phyloP scores from a whole-genome alignment of 2,329 filamentous ascomycete genomes.

The Penicillium sp. region DNA sequence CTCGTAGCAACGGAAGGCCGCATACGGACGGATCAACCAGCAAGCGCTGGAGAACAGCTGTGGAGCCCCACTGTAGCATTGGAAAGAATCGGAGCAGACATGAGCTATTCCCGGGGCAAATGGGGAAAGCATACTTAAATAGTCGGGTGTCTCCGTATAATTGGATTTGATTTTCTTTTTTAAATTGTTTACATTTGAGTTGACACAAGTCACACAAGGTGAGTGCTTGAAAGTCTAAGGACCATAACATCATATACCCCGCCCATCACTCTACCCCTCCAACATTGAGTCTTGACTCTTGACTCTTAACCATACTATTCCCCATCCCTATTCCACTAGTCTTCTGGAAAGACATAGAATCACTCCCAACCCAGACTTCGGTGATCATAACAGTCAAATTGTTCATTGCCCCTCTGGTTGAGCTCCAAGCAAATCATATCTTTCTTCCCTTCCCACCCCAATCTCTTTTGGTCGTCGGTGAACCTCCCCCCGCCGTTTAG shows the following conservation, averaged over 20 bases:
- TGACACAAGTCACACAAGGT: conserved; percentile 21
- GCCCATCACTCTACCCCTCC: conserved; percentile 13
- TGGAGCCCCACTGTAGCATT: conserved; percentile 37
- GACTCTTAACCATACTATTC: no score
- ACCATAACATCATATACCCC: conserved; percentile 17
- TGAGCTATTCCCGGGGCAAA: conserved; percentile 29
- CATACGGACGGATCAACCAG: conserved; percentile 31
- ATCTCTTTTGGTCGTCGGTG: conserved; percentile 43
- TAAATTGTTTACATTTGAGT: conserved; percentile 13
- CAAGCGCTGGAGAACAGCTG: conserved; percentile 25
- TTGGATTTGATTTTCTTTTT: conserved; percentile 5
- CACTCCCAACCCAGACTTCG: conserved; percentile 1
- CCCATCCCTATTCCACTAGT: conserved; percentile 13
- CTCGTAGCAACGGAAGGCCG: conserved; percentile 30
- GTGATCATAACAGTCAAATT: conserved; percentile 18
- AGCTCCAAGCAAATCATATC: conserved; percentile 22
- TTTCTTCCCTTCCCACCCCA: conserved; percentile 20
- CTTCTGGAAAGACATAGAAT: conserved; percentile 10
- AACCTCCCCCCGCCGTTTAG: conserved; percentile 36
- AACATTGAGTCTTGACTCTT: no score
- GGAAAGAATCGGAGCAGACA: conserved; percentile 39
- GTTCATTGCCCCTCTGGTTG: conserved; percentile 18
- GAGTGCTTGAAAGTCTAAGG: conserved; percentile 9
- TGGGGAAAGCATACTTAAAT: conserved; percentile 21
- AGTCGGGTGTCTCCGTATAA: conserved; percentile 21